Conservation (phyloP, 106 monocot genomes). For the Hemerocallis citrina region DNA sequence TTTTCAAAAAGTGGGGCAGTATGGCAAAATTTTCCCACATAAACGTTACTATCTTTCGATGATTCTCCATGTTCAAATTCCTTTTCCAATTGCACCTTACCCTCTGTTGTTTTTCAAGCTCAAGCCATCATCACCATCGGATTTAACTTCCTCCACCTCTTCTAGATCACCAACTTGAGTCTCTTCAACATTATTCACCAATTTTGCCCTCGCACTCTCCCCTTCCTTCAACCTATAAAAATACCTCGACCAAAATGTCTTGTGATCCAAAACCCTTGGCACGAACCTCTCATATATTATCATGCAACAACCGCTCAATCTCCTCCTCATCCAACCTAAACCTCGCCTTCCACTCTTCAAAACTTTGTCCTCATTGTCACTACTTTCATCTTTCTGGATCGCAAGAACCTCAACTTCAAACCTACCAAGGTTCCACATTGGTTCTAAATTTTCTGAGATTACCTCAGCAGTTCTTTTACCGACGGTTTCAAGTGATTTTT, state of each 20-base stretch:
- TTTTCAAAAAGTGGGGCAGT: too few relatives aligned
- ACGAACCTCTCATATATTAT: conserved; percentile 66
- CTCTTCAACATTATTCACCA: conserved; percentile 45
- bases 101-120: conserved; percentile 9
- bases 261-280: conserved; percentile 53
- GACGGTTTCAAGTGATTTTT: conserved; percentile 73
- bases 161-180: conserved; percentile 14
- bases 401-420: conserved; percentile 61
- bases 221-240: conserved; percentile 89
- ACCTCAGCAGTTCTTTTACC: conserved; percentile 49
- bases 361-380: conserved; percentile 63
- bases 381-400: conserved; percentile 54
- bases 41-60: conserved; percentile 53
- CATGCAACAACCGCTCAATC: conserved; percentile 47
- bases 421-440: conserved; percentile 30
- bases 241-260: conserved; percentile 79
- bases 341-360: conserved; percentile 39
- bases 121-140: conserved; percentile 7
- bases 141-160: conserved; percentile 10
- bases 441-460: conserved; percentile 38
- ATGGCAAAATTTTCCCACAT: too few relatives aligned
- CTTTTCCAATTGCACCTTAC: conserved; percentile 14
- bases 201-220: conserved; percentile 67
- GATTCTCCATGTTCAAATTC: conserved; percentile 33
- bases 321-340: conserved; percentile 53